Evolutionary conservation across 176 grass and related monocot genomes (phyloP).

Genomic region (Cocos nucifera): DNA sequence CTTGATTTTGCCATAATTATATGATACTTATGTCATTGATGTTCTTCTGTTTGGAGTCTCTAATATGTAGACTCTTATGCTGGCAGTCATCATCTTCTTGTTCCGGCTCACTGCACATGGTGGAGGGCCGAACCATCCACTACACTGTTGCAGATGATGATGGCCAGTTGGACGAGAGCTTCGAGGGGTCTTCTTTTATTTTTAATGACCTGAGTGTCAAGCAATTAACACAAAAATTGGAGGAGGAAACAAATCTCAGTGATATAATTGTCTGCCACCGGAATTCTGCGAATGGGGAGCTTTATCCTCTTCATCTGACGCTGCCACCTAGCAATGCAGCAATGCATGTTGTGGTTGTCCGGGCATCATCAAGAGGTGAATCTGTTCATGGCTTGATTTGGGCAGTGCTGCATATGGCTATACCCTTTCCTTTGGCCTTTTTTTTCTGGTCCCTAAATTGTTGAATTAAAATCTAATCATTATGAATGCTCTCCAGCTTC

Average conservation of each 20-base stretch:
- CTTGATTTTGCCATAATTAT: too few relatives aligned
- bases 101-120: slow-evolving; percentile 4
- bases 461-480: too few relatives aligned
- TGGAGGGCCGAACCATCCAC: slow-evolving; percentile 14
- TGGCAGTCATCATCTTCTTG: slow-evolving; percentile 11
- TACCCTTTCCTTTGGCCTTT: too few relatives aligned
- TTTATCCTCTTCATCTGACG: slow-evolving; percentile 11
- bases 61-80: background rate
- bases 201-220: slow-evolving; percentile 6
- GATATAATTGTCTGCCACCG: slow-evolving; percentile 14
- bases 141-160: slow-evolving; percentile 11
- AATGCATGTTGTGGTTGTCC: slow-evolving; percentile 10
- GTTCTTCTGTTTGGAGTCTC: too few relatives aligned
- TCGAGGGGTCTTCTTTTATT: background rate
- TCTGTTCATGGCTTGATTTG: background rate
- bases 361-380: slow-evolving; percentile 14
- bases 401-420: too few relatives aligned
- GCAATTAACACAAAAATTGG: slow-evolving; percentile 5
- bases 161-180: slow-evolving; percentile 7
- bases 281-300: slow-evolving; percentile 6
- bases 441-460: too few relatives aligned
- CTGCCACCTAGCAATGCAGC: slow-evolving; percentile 9
- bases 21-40: too few relatives aligned
- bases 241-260: background rate
- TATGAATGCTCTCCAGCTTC: too few relatives aligned